Evolutionary conservation across 2,329 filamentous ascomycete genomes (phyloP), one percentile per base, ranked within the genome.

Genomic region (Apiospora marii): DNA sequence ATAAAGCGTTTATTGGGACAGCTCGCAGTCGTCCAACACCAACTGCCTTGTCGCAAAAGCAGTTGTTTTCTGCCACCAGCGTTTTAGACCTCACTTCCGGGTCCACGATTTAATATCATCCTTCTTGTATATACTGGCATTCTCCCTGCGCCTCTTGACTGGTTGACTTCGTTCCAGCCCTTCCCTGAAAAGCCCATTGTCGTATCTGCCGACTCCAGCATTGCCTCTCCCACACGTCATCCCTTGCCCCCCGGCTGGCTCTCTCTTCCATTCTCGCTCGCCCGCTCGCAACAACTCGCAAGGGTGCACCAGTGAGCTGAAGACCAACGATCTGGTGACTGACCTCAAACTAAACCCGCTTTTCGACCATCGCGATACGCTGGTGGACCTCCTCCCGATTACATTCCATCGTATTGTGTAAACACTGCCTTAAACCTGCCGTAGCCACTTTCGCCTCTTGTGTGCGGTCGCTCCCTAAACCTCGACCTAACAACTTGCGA

Each of bases 191-290:
- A 41, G 58, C 34, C 58, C 34, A 41, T 64, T 64, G 16, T 22
- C 53, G 8, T 41, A 41, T 41, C 34, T 41, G 58, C 58, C 58
- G 34, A 41, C 58, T 64, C 58, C 19, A 41, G 58, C 58, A 41
- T 69, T 16, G 41, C 67, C 67, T 68, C 41, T 43, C 43, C 67
- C 49, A 27, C 67, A 69, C 67, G 67, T 69, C 67, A 69, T 69
- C 67, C 67, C 67, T 69, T 69, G 67, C 27, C 67, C 67, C 58
- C 58, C 51, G 51, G 51, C 30, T 41, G 51, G 51, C 30, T 41
- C 58, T 64, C 22, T 37, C 58, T 41, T 27, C 8, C 27, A 34
- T 14, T 30, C 13, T 30, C 5, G 14, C 12, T 53, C 24, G 13
- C 58, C n/a, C 61, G 30, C 37, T 41, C 37, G 43, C 53, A 61